Conservation (phyloP, 345 rosid species). For the Excoecaria agallocha region DNA sequence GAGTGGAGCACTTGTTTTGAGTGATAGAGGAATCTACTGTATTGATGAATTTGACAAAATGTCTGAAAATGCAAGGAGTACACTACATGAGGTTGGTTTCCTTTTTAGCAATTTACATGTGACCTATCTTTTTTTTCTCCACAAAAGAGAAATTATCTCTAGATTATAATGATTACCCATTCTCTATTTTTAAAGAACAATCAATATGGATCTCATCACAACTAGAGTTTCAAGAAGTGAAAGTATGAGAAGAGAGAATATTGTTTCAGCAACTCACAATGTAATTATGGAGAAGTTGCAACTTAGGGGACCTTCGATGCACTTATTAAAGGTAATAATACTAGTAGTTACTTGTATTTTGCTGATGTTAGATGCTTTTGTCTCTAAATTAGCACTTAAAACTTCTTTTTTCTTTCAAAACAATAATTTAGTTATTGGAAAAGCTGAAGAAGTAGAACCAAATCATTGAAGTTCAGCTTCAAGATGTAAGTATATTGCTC, state of each 20-base stretch:
- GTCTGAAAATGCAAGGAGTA: constrained; percentile 97
- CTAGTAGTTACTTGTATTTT: not conserved
- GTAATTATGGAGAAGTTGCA: constrained; percentile 76
- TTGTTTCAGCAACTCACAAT: constrained; percentile 54
- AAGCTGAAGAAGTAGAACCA: constrained; percentile 81
- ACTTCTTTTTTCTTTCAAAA: constrained; percentile 13
- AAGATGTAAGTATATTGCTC: constrained; percentile 52
- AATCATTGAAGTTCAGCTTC: constrained; percentile 63
- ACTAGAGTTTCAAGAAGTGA: constrained; percentile 97
- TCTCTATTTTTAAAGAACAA: constrained; percentile 58
- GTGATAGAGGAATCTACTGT: constrained; percentile 93
- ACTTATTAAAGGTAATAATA: constrained; percentile 61
- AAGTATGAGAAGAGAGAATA: constrained; percentile 79
- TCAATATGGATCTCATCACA: constrained; percentile 96
- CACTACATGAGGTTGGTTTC: constrained; percentile 82
- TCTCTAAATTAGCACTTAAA: not conserved
- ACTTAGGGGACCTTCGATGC: constrained; percentile 80
- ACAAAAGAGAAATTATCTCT: not conserved
- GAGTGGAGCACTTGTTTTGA: constrained; percentile 97
- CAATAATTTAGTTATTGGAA: constrained; percentile 54
- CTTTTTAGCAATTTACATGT: not conserved
- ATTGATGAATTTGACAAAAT: constrained; percentile 98
- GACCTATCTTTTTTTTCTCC: not conserved
- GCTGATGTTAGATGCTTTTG: not conserved
- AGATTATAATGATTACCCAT: constrained; percentile 7